phyloP scores from a whole-genome alignment of 2,329 filamentous ascomycete genomes.

The Colletotrichum endophyticum region DNA sequence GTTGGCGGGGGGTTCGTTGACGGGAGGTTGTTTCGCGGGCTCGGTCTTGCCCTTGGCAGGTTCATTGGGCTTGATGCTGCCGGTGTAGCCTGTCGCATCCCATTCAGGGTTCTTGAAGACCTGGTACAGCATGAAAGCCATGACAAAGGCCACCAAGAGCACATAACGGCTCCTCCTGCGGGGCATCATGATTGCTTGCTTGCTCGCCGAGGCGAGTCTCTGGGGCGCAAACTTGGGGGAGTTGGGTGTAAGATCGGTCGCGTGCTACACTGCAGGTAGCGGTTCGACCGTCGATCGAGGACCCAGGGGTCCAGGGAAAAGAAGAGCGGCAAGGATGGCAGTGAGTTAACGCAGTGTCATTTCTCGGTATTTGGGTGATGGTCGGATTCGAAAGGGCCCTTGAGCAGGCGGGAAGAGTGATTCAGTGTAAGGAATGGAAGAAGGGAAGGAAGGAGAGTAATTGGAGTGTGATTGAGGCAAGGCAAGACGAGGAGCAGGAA shows the following conservation, averaged over 20 bases:
- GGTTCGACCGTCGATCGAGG: not conserved
- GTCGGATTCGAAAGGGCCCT: not conserved
- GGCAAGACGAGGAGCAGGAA: not conserved
- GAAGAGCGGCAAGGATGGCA: not conserved
- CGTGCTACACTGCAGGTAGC: constrained; percentile 9
- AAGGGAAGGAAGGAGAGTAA: not conserved
- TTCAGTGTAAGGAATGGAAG: not conserved
- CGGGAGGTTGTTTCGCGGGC: not conserved
- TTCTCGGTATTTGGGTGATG: not conserved
- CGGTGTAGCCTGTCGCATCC: constrained; percentile 24
- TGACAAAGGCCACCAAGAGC: constrained; percentile 57
- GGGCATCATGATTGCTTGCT: constrained; percentile 47
- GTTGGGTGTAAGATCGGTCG: not conserved
- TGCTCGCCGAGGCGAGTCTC: constrained; percentile 5
- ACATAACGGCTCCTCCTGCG: constrained; percentile 69
- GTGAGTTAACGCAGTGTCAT: constrained; percentile 6
- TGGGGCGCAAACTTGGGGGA: not conserved
- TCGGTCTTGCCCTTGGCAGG: constrained; percentile 6
- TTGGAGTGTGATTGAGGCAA: not conserved
- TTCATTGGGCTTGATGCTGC: constrained; percentile 10
- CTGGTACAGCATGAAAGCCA: constrained; percentile 60
- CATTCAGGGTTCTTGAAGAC: constrained; percentile 45
- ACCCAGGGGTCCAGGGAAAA: not conserved
- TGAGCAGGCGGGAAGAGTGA: not conserved
- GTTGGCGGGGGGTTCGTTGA: constrained; percentile 5